These are phyloP conservation scores for Escallonia rubra DNA, from an alignment of 129 eudicot genomes.

Conservation along the genomic window DNA sequence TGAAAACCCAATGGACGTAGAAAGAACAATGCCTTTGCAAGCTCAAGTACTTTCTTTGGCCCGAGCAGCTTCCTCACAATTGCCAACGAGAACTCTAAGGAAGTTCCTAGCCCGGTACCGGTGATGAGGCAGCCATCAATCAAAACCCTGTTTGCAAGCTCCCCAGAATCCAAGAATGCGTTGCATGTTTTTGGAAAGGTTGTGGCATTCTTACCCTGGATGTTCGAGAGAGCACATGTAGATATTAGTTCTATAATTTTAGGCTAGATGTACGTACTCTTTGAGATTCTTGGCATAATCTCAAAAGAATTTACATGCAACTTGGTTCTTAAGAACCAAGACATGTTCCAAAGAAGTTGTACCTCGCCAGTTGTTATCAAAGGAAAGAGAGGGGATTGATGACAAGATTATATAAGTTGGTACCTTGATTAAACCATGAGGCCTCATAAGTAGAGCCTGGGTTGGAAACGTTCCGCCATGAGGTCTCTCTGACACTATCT, in stretches of 20 bases:
- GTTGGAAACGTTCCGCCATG: conserved; percentile 53
- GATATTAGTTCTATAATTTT: too few relatives aligned
- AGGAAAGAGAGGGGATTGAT: too few relatives aligned
- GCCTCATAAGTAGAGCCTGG: conserved; percentile 48
- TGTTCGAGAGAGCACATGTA: background rate
- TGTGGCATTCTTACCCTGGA: conserved; percentile 56
- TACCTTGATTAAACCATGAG: conserved; percentile 48
- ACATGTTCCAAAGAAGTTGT: too few relatives aligned
- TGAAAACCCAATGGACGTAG: too few relatives aligned
- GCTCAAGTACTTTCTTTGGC: conserved; percentile 34
- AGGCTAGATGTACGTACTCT: too few relatives aligned
- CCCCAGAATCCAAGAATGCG: conserved; percentile 36
- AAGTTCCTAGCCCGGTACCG: conserved; percentile 48
- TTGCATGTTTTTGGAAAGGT: conserved; percentile 51
- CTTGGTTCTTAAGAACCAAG: too few relatives aligned
- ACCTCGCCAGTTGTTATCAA: too few relatives aligned
- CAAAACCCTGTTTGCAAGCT: conserved; percentile 41
- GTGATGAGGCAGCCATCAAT: conserved; percentile 48
- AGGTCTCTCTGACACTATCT: conserved; percentile 29
- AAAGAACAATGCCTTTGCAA: conserved; percentile 27
- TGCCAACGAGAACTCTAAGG: conserved; percentile 43
- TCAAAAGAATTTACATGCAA: too few relatives aligned
- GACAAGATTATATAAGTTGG: background rate
- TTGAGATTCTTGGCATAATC: too few relatives aligned
- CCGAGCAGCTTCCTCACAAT: conserved; percentile 38